Evolutionary conservation across 2,329 filamentous ascomycete genomes (phyloP).

Genomic region (Diaporthe humulicola): DNA sequence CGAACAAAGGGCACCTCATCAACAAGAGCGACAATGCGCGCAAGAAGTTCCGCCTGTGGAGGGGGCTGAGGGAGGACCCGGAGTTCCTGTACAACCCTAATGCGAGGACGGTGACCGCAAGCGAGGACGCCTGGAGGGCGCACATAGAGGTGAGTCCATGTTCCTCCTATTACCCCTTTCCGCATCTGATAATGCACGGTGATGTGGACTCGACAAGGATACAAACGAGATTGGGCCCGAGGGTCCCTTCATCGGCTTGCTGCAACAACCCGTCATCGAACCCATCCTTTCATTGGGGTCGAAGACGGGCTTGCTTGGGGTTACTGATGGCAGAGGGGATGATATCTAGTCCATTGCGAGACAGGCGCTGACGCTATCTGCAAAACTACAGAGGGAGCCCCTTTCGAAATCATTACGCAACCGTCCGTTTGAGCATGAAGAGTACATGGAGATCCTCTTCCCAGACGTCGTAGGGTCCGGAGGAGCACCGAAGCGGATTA

Average conservation of each 20-base stretch:
- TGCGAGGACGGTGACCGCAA: constrained; percentile 65
- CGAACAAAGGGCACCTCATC: constrained; percentile 72
- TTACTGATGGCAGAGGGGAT: constrained; percentile 28
- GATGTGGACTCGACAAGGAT: not conserved
- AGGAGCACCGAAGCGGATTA: constrained; percentile 70
- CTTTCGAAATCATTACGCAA: constrained; percentile 69
- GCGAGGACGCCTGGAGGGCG: constrained; percentile 68
- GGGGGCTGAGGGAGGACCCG: constrained; percentile 68
- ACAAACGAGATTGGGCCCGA: constrained; percentile 11
- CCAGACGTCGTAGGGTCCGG: constrained; percentile 72
- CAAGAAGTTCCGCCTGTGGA: constrained; percentile 73
- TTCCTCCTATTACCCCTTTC: not conserved
- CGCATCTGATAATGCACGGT: not conserved
- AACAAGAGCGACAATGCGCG: constrained; percentile 75
- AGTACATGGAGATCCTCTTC: constrained; percentile 72
- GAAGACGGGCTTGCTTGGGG: constrained; percentile 24
- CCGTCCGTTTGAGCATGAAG: constrained; percentile 71
- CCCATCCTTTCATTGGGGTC: constrained; percentile 1
- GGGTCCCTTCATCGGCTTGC: not conserved
- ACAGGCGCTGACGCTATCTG: constrained; percentile 38
- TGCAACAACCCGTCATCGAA: constrained; percentile 21
- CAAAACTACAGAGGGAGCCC: constrained; percentile 63
- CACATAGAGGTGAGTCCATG: constrained; percentile 66
- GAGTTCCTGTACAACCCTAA: constrained; percentile 68
- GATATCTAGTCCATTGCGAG: constrained; percentile 32